A percentile compares a stretch with the other conserved stretches of the same genome.
Conservation (phyloP, 371 early-diverging fungal species). For the Chytridium lagenaria region DNA sequence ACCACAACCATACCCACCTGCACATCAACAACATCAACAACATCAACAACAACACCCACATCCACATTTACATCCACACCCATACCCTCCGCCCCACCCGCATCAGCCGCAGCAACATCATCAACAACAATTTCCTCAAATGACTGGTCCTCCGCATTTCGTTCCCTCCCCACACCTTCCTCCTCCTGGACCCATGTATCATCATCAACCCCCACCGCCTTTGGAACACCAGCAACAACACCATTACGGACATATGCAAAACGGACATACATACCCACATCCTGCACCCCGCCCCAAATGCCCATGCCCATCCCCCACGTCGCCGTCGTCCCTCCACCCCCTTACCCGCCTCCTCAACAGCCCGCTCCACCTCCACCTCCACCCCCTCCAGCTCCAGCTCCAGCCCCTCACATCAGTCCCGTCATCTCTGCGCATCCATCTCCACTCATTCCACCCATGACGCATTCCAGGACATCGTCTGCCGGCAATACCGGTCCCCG, state of each 20-base stretch:
- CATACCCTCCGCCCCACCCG: too few relatives aligned
- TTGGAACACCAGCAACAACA: background rate
- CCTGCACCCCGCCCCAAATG: background rate
- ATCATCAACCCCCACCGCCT: too few relatives aligned
- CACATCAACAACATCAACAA: too few relatives aligned
- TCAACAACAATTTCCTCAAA: background rate
- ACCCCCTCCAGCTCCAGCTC: background rate
- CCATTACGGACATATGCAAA: background rate
- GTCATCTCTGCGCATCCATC: background rate
- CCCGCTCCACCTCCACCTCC: background rate
- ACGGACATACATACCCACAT: background rate
- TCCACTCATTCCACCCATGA: background rate
- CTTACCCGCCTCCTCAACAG: background rate
- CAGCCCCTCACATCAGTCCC: background rate
- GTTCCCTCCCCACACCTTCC: too few relatives aligned
- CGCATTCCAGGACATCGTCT: background rate
- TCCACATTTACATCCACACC: too few relatives aligned
- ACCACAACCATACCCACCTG: background rate
- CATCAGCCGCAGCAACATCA: too few relatives aligned
- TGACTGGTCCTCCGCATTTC: too few relatives aligned
- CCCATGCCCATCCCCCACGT: background rate
- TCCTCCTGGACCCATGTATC: too few relatives aligned
- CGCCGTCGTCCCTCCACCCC: constrained; percentile 1
- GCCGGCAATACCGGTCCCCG: background rate
- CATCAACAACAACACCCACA: background rate